Conservation (phyloP, 169 alveolate species). For the Plasmodium gonderi region DNA sequence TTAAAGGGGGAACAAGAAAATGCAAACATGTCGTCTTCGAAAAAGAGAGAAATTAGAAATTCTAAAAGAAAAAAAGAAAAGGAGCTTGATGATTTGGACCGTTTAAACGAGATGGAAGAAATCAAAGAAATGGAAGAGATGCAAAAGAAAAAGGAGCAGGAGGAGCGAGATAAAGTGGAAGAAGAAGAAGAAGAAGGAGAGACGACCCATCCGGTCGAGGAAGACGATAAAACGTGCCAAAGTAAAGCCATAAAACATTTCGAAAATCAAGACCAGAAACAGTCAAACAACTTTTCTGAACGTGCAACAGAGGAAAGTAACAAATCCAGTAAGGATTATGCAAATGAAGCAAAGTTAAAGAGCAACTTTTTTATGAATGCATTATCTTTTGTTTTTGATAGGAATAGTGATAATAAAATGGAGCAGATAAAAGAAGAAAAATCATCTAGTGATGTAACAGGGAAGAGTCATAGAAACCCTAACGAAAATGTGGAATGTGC, state of each 20-base stretch:
- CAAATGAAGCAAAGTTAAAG: not conserved
- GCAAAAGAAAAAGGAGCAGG: not conserved
- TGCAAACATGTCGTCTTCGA: slow-evolving; percentile 13
- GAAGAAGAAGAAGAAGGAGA: not conserved
- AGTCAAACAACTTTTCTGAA: not conserved
- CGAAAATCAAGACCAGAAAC: not conserved
- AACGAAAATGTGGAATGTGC: too few relatives aligned
- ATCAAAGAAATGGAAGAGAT: slow-evolving; percentile 13
- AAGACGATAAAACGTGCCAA: not conserved
- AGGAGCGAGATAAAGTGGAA: not conserved
- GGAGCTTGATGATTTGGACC: slow-evolving; percentile 53
- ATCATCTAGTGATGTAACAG: not conserved
- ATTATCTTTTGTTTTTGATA: not conserved
- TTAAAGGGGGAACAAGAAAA: slow-evolving; percentile 64
- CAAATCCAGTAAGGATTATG: not conserved
- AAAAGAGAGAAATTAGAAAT: slow-evolving; percentile 59
- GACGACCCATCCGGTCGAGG: not conserved
- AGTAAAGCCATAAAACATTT: too few relatives aligned
- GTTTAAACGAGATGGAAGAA: slow-evolving; percentile 35
- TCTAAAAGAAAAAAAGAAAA: slow-evolving; percentile 51
- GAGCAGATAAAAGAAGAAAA: not conserved
- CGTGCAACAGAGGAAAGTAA: not conserved
- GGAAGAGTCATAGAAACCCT: not conserved
- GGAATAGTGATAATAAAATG: not conserved
- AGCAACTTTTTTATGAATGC: slow-evolving; percentile 3